Evolutionary conservation across 2,329 filamentous ascomycete genomes (phyloP), one percentile per base, ranked within the genome.

Genomic region (Talaromyces sp.): DNA sequence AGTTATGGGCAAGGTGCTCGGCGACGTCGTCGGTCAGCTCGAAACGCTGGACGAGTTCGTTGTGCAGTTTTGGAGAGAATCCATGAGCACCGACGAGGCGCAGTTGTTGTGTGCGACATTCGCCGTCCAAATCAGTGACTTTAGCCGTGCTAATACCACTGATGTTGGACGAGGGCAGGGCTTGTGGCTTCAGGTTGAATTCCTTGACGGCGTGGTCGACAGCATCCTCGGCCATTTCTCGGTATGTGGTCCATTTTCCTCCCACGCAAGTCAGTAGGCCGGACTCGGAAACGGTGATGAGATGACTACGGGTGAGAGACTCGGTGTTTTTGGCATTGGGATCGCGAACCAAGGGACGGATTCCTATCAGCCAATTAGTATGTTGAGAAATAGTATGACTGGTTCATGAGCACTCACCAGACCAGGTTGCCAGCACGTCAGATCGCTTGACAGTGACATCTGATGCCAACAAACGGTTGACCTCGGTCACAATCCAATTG

Each of bases 21-120:
- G 93, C 93, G 18, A 96, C 90, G 69, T 96, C 92, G 23, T 91
- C 96, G 76, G 96, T 92, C 61, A 97, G 79, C 66, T 92, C 91
- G 72, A 91, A 96, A 78, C 96, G 91, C 76, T 96, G 92, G 72
- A 96, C 95, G 36, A 97, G 81, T 76, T 94, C 92, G 81, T 96
- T 96, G 80, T 96, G 96, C 30, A 97, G 86, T 2, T 92, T 91
- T 77, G 92, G 92, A 75, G 89, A 92, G 81, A 89, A 96, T 59
- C 92, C 91, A 73, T 96, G 92, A 14, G 91, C 90, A 68, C 91
- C 91, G 62, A 95, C 82, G 36, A 96, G 82, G 60, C 90, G 87
- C 59, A 95, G 88, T 68, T 88, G 86, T 74, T 95, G 91, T 1
- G 91, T 96, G 73, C 94, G 90, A 79, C 91, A 96, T 50, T 81